A percentile compares a stretch with the other conserved stretches of the same genome.
These are phyloP conservation scores for Verticillium longisporum DNA, from an alignment of 2,329 filamentous ascomycete species.

Conservation along the genomic window DNA sequence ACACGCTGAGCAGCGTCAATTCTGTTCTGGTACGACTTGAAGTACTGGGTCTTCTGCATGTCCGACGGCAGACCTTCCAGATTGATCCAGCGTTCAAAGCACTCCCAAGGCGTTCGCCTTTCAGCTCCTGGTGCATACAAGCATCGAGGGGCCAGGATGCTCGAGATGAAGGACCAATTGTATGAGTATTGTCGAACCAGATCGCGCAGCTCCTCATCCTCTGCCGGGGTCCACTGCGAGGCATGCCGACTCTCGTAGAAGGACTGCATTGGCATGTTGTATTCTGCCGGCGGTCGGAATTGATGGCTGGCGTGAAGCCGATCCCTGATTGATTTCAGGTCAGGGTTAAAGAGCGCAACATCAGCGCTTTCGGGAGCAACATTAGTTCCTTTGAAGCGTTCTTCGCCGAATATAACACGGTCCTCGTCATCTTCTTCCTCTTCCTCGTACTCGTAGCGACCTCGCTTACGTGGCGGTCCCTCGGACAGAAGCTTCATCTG, in stretches of 20 bases:
- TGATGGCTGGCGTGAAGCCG: slow-evolving; percentile 85
- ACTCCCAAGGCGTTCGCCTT: slow-evolving; percentile 93
- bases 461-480: slow-evolving; percentile 65
- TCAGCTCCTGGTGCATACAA: slow-evolving; percentile 80
- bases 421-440: slow-evolving; percentile 57
- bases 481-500: slow-evolving; percentile 65
- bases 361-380: slow-evolving; percentile 64
- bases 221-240: slow-evolving; percentile 84
- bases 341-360: slow-evolving; percentile 82
- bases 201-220: slow-evolving; percentile 82
- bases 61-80: slow-evolving; percentile 86
- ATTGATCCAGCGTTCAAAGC: slow-evolving; percentile 93
- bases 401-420: slow-evolving; percentile 27
- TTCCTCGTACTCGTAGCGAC: slow-evolving; percentile 74
- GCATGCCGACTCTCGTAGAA: slow-evolving; percentile 85
- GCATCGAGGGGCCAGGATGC: slow-evolving; percentile 67
- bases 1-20: slow-evolving; percentile 53
- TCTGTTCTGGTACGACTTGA: slow-evolving; percentile 62
- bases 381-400: slow-evolving; percentile 23
- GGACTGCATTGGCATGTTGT: slow-evolving; percentile 78
- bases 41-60: slow-evolving; percentile 93
- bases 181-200: slow-evolving; percentile 91
- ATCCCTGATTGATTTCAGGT: slow-evolving; percentile 85
- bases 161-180: slow-evolving; percentile 94
- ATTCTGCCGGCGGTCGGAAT: slow-evolving; percentile 87